Conservation (phyloP, 2,329 filamentous ascomycete genomes). For the Sphaerulina populicola region DNA sequence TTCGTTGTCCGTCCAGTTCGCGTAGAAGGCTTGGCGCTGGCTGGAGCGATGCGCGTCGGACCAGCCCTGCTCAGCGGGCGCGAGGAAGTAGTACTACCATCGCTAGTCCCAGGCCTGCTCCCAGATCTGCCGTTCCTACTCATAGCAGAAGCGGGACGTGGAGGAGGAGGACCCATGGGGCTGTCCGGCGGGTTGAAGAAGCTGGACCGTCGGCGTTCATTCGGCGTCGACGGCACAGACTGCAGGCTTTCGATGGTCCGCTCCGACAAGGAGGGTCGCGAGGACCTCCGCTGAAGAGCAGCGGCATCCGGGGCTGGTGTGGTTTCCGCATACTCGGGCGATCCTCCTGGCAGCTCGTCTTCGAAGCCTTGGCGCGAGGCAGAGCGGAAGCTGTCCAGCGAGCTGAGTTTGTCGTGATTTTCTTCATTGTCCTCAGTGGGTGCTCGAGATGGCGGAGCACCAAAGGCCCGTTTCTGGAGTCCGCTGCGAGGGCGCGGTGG, state of each 20-base stretch:
- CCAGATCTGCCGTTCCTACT: constrained; percentile 40
- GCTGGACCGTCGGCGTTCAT: constrained; percentile 57
- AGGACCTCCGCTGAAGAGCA: constrained; percentile 31
- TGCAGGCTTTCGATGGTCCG: constrained; percentile 79
- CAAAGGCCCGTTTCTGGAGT: constrained; percentile 3
- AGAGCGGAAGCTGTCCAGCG: constrained; percentile 38
- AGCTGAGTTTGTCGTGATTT: constrained; percentile 36
- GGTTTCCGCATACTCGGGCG: constrained; percentile 16
- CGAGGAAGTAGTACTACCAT: constrained; percentile 30
- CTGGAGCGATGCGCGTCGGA: constrained; percentile 32
- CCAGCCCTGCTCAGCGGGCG: constrained; percentile 23
- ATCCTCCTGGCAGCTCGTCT: constrained; percentile 14
- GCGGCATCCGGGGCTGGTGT: constrained; percentile 8
- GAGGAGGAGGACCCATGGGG: constrained; percentile 52
- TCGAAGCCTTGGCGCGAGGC: constrained; percentile 34
- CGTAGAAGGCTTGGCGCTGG: constrained; percentile 30
- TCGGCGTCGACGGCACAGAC: constrained; percentile 67
- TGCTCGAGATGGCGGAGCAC: not conserved
- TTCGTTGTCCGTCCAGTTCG: constrained; percentile 11
- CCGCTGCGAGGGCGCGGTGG: not conserved
- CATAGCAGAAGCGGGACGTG: constrained; percentile 56
- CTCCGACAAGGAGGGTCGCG: constrained; percentile 60
- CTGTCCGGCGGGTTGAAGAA: constrained; percentile 60
- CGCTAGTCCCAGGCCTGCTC: constrained; percentile 44
- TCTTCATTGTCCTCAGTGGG: constrained; percentile 26